Base-by-base conservation (phyloP, 192 early-diverging fungal genomes). In the Linnemannia exigua region DNA sequence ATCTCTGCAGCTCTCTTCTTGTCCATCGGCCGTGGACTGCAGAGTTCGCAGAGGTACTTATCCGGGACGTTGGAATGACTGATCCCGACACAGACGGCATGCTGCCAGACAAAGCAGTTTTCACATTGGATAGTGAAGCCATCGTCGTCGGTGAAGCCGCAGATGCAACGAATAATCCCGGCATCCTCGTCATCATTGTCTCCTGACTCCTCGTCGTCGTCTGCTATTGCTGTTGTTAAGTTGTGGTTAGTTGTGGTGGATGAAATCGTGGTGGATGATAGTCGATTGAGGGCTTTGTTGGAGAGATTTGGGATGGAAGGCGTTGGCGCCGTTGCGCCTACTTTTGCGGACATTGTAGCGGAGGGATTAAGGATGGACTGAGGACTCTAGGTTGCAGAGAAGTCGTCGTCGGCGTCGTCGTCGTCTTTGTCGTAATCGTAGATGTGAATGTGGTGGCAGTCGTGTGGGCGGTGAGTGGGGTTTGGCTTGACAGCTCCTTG, bases 61-160 rank as follows among this genome's bases (percentile, higher is more conserved):
- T 98, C 97, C 3, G 98, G 97, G 33, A 98, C 92, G 75, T 94
- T 93, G 63, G 91, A 90, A 70, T 92, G 89, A 47, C 91, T 89
- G 51, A 95, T 91, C 17, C 89, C 88, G 17, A 99, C 94, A 82
- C 98, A 99, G 31, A 93, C 91, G 9, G 93, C 93, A 87, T 99
- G 98, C 80, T 99, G 98, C 98, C 98, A 99, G 7, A 97, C 96
- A 8, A 92, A 79, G 82, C 98, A 99, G 67, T 91, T 88, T 68
- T 99, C 98, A 87, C 98, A 99, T 75, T 98, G 97, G 61, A 99
- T 96, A 11, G 98, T 99, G 63, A 94, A 98, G 19, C 98, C 98
- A 90, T 99, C 98, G 90, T 99, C 98, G 75, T 98, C 95, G 61
- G 90, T 91, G 75, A 90, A 93, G 31, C 90, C 89, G 87, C 98